Evolutionary conservation across 306 rosid species (phyloP).

Genomic region (Casuarina equisetifolia): DNA sequence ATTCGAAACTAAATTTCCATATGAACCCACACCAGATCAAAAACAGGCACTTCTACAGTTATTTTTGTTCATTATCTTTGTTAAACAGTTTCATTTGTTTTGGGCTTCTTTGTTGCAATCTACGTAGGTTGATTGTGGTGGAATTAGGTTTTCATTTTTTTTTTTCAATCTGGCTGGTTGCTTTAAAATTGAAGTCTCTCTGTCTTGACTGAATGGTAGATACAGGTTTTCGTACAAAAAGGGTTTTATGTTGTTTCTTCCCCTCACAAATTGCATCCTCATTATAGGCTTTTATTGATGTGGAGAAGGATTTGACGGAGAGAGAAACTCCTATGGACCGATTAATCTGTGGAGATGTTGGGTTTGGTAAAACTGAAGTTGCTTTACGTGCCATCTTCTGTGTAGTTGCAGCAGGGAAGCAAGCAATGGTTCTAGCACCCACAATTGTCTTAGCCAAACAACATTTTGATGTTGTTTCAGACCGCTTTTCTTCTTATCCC

Average conservation of each 20-base stretch:
- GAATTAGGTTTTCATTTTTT: background rate
- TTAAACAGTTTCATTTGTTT: background rate
- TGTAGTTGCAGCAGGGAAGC: constrained; percentile 85
- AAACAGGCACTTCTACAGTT: constrained; percentile 47
- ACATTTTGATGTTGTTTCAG: constrained; percentile 81
- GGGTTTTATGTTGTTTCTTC: constrained; percentile 23
- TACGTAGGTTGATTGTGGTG: background rate
- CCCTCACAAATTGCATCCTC: constrained; percentile 19
- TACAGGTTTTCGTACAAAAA: background rate
- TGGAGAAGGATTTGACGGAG: constrained; percentile 77
- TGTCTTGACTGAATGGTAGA: background rate
- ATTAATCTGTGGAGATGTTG: constrained; percentile 95
- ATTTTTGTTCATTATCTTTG: background rate
- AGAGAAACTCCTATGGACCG: constrained; percentile 96
- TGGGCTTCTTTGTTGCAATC: background rate
- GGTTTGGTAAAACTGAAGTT: constrained; percentile 98
- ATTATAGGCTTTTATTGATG: constrained; percentile 84
- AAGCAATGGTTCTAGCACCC: constrained; percentile 94
- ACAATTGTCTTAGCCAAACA: constrained; percentile 95
- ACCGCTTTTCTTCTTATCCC: constrained; percentile 69
- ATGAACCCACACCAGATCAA: constrained; percentile 86
- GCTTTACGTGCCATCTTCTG: constrained; percentile 90
- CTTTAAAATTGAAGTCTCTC: background rate
- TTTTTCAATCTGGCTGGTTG: constrained; percentile 5
- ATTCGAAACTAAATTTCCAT: constrained; percentile 68